phyloP scores from a whole-genome alignment of 2,329 filamentous ascomycete species.

The Aspergillus sp. region DNA sequence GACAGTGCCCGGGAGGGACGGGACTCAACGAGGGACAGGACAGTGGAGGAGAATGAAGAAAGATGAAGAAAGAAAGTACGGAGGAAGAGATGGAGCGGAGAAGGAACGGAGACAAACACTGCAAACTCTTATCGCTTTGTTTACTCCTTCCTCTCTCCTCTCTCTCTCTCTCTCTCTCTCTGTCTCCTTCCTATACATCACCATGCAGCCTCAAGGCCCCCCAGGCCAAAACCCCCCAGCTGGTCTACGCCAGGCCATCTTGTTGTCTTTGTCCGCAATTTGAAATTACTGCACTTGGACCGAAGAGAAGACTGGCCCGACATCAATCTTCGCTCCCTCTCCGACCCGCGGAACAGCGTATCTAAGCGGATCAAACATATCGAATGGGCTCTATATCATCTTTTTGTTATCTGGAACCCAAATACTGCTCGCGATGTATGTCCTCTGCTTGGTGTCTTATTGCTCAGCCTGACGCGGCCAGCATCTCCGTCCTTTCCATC shows the following conservation, averaged over 20 bases:
- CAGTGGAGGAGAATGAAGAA: conserved; percentile 3
- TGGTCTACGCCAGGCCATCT: conserved; percentile 44
- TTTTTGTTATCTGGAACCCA: conserved; percentile 77
- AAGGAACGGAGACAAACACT: conserved; percentile 13
- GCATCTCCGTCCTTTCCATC: conserved; percentile 87
- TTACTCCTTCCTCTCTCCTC: conserved; percentile 8
- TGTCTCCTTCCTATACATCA: conserved; percentile 1
- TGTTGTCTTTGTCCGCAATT: conserved; percentile 67
- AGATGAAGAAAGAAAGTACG: neutral
- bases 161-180: neutral
- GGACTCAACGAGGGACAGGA: neutral
- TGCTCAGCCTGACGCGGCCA: conserved; percentile 27
- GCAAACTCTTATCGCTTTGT: conserved; percentile 18
- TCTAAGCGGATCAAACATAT: conserved; percentile 73
- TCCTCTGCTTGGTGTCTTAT: neutral
- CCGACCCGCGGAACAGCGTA: conserved; percentile 60
- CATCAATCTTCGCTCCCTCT: conserved; percentile 62
- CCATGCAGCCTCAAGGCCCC: conserved; percentile 25
- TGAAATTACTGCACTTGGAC: conserved; percentile 75
- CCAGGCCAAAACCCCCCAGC: conserved; percentile 21
- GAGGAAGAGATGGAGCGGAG: neutral
- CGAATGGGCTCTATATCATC: conserved; percentile 84
- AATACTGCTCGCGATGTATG: conserved; percentile 62
- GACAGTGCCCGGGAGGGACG: too few species aligned
- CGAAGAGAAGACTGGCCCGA: conserved; percentile 67